Evolutionary conservation across 176 grass and related monocot species (phyloP).

Genomic region (Elaeis guineensis): DNA sequence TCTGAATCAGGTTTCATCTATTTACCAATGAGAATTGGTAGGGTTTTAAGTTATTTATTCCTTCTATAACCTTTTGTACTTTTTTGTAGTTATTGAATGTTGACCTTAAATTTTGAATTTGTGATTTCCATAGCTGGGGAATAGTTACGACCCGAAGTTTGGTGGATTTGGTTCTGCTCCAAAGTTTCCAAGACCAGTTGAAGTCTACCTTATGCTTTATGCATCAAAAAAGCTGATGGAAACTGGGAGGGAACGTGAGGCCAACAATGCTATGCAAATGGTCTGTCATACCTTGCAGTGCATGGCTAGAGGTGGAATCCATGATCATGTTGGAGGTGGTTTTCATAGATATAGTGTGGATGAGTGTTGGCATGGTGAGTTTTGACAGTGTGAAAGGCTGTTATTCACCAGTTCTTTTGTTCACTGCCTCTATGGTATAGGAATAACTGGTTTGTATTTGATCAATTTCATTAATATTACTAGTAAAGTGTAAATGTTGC

Average conservation of each 20-base stretch:
- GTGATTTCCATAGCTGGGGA: constrained; percentile 30
- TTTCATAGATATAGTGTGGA: constrained; percentile 99
- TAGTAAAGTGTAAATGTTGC: too few species aligned
- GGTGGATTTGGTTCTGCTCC: constrained; percentile 87
- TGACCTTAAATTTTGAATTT: too few species aligned
- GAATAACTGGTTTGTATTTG: too few species aligned
- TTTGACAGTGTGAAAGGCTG: neutral
- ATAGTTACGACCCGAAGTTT: constrained; percentile 73
- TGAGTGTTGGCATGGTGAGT: constrained; percentile 85
- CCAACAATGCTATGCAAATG: constrained; percentile 59
- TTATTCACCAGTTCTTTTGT: too few species aligned
- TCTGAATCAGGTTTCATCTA: too few species aligned
- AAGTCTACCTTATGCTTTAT: constrained; percentile 77
- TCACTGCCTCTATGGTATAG: too few species aligned
- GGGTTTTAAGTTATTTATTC: too few species aligned
- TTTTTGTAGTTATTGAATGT: too few species aligned
- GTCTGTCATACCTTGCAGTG: constrained; percentile 68
- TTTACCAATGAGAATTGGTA: too few species aligned
- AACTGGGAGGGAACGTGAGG: constrained; percentile 39
- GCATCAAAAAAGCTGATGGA: constrained; percentile 50
- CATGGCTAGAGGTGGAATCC: constrained; percentile 93
- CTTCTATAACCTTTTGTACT: too few species aligned
- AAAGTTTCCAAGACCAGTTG: constrained; percentile 91
- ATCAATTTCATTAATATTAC: too few species aligned
- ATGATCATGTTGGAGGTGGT: constrained; percentile 85